These are phyloP conservation scores for Dichomitus squalens DNA, from an alignment of 1,284 basidiomycete genomes.

Conservation along the genomic window DNA sequence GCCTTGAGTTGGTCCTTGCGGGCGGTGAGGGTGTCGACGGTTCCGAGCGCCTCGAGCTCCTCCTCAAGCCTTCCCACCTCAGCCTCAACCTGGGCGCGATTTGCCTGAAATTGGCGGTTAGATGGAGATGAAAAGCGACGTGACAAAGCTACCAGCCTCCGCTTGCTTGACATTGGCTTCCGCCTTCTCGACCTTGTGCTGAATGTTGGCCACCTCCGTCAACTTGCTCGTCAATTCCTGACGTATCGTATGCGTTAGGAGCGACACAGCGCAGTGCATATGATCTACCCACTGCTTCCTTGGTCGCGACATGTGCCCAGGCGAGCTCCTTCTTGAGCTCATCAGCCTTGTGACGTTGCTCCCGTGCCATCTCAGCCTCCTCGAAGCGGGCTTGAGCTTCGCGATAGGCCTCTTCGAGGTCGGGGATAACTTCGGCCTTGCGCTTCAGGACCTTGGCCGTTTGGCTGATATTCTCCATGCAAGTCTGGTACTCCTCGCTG, in stretches of 20 bases:
- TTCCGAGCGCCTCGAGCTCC: constrained; percentile 50
- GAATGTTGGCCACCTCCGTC: constrained; percentile 51
- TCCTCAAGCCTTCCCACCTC: constrained; percentile 51
- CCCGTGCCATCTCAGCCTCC: constrained; percentile 73
- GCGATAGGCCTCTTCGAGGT: constrained; percentile 62
- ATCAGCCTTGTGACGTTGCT: constrained; percentile 69
- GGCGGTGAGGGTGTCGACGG: constrained; percentile 52
- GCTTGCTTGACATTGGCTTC: constrained; percentile 46
- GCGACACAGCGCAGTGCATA: not conserved
- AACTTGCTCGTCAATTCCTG: constrained; percentile 56
- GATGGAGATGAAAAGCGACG: not conserved
- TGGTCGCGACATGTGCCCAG: constrained; percentile 85
- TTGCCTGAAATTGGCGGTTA: constrained; percentile 33
- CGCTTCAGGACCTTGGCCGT: constrained; percentile 64
- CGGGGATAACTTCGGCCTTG: constrained; percentile 75
- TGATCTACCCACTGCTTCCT: constrained; percentile 53
- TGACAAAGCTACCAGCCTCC: constrained; percentile 41
- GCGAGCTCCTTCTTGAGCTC: constrained; percentile 82
- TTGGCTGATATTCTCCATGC: constrained; percentile 71
- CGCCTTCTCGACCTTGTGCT: constrained; percentile 53
- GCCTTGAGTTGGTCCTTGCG: constrained; percentile 46
- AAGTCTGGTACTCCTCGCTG: constrained; percentile 82
- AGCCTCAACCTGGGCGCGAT: constrained; percentile 45
- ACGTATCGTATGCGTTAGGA: not conserved
- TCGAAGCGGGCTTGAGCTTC: constrained; percentile 68